phyloP scores from a whole-genome alignment of 306 rosid species.

The Lathyrus aphaca region DNA sequence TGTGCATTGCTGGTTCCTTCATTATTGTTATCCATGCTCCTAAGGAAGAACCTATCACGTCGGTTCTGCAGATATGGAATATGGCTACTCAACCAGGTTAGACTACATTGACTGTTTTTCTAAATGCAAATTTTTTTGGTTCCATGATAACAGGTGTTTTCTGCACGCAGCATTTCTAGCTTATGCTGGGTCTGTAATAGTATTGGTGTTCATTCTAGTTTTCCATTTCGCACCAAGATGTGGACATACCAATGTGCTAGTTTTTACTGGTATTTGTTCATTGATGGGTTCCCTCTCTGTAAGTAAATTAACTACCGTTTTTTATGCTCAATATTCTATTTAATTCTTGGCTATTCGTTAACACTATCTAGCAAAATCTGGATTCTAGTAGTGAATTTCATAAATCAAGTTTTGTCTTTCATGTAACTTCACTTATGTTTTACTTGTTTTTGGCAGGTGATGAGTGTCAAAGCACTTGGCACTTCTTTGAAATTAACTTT shows the following conservation, averaged over 20 bases:
- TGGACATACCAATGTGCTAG: conserved; percentile 77
- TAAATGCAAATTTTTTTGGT: conserved; percentile 4
- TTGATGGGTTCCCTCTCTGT: conserved; percentile 95
- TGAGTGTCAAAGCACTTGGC: conserved; percentile 97
- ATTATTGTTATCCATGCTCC: conserved; percentile 82
- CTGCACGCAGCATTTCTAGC: conserved; percentile 70
- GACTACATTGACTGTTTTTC: conserved; percentile 1
- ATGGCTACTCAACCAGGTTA: conserved; percentile 92
- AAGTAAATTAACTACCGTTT: conserved; percentile 29
- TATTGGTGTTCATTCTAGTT: conserved; percentile 71
- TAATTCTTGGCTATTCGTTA: neutral
- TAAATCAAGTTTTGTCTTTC: conserved; percentile 4
- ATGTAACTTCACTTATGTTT: conserved; percentile 10
- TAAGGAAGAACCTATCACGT: conserved; percentile 61
- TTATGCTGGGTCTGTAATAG: conserved; percentile 66
- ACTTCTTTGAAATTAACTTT: conserved; percentile 83
- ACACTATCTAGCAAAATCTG: conserved; percentile 3
- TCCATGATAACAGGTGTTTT: conserved; percentile 27
- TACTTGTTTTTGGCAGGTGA: conserved; percentile 61
- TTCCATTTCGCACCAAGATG: conserved; percentile 76
- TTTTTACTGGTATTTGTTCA: conserved; percentile 83
- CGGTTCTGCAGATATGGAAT: conserved; percentile 78
- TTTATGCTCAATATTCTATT: conserved; percentile 28
- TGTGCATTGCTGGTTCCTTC: conserved; percentile 81
- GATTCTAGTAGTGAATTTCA: neutral